Base-by-base conservation (phyloP, 805 yeast genomes). In the Candida andamanensis region DNA sequence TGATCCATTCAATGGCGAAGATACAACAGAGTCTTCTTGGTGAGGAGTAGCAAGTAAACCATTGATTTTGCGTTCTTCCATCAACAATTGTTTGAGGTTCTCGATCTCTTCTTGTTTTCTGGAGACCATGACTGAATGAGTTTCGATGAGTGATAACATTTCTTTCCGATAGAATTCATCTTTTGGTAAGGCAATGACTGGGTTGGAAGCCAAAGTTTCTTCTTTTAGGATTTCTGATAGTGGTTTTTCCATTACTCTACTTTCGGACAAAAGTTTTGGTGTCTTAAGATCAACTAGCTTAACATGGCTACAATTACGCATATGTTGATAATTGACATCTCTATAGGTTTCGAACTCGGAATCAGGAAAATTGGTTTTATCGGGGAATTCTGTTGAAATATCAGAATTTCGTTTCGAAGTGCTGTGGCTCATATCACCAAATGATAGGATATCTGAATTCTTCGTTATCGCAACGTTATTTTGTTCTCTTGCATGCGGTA, bases 21-120 rank as follows among this genome's bases (percentile, higher is more conserved):
- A 28, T 9, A 31, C 28, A 6, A 28, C 18, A 10, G 20, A 15
- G 13, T 8, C 14, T 2, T 21, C 28, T 23, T 30, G 29, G 19
- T 28, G 24, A 15, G 45, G 38, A 9, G 46, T 29, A 3, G 41
- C 16, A n/a, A 36, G 31, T n/a, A 25, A 28, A 9, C 33, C 35
- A 35, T 44, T 51, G 7, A 49, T 27, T 25, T 41, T 36, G 28
- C 49, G 44, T 36, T 57, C 59, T 22, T 50, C 45, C 10, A 28
- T 30, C 27, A 57, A 39, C 15, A 57, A 41, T 12, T 42, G 30
- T 25, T 45, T 50, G 15, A 54, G 38, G 26, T 48, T 44, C 10
- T 44, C 38, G 13, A 52, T 54, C 36, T 56, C 58, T 12, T 44
- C 38, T 32, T 50, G 52, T 30, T 57, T 58, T 30, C 45, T 51